Evolutionary conservation across 176 grass and related monocot genomes (phyloP).

Genomic region (Rhynchospora breviuscula): DNA sequence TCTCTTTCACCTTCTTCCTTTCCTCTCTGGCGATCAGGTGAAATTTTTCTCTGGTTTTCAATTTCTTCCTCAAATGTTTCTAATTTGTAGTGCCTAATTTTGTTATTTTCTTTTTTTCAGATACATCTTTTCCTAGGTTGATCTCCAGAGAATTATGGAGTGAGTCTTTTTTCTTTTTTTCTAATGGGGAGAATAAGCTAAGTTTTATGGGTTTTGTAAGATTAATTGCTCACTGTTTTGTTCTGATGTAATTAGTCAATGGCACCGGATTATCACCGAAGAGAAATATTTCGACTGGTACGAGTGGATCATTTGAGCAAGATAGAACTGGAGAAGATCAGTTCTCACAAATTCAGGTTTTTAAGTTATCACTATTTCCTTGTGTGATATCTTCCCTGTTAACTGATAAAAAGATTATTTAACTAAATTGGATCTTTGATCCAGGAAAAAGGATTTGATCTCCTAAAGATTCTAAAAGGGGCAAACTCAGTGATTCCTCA

Average conservation of each 20-base stretch:
- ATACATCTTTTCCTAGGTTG: constrained; percentile 6
- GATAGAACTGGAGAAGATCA: constrained; percentile 13
- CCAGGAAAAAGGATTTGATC: constrained; percentile 32
- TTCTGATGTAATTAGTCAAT: constrained; percentile 33
- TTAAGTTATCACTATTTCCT: neutral
- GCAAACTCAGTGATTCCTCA: constrained; percentile 82
- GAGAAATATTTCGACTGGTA: constrained; percentile 18
- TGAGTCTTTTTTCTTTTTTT: neutral
- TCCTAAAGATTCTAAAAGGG: constrained; percentile 54
- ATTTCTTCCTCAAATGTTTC: neutral
- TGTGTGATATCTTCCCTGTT: neutral
- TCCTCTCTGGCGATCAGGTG: constrained; percentile 9
- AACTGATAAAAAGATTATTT: neutral
- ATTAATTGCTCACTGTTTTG: neutral
- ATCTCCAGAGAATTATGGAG: neutral
- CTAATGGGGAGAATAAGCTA: neutral
- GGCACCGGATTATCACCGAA: constrained; percentile 3
- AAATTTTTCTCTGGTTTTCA: neutral
- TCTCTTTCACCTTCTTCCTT: neutral
- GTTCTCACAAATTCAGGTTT: constrained; percentile 36
- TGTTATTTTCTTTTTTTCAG: neutral
- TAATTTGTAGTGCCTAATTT: neutral
- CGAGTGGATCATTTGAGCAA: constrained; percentile 42
- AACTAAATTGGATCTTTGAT: constrained; percentile 28
- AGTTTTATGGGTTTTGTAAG: neutral